A percentile compares a stretch with the other conserved stretches of the same genome.
phyloP scores from a whole-genome alignment of 495 filamentous ascomycete species.

The Sabuloglossum arenarium region DNA sequence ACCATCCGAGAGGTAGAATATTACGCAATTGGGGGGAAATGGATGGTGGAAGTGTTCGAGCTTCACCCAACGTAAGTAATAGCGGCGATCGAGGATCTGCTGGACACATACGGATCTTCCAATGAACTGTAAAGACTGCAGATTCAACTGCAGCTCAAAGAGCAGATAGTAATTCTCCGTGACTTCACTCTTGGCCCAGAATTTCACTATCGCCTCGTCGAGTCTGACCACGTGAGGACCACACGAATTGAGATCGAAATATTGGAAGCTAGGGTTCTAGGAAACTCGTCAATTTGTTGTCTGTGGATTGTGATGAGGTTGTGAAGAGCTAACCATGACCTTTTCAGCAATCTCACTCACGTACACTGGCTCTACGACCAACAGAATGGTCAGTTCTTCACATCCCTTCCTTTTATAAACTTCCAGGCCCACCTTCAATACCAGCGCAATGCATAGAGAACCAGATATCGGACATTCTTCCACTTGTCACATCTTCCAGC shows the following conservation, averaged over 20 bases:
- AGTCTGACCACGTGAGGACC: constrained; percentile 43
- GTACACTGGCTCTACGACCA: constrained; percentile 52
- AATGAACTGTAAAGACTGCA: constrained; percentile 59
- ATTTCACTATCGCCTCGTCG: constrained; percentile 40
- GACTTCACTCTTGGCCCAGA: constrained; percentile 51
- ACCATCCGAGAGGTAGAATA: constrained; percentile 78
- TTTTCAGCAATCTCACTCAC: constrained; percentile 66
- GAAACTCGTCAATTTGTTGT: background rate
- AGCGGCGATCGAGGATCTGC: background rate
- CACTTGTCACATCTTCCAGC: constrained; percentile 49
- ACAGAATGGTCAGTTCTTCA: background rate
- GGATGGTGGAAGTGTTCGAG: constrained; percentile 53
- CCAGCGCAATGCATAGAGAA: constrained; percentile 49
- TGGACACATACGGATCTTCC: constrained; percentile 33
- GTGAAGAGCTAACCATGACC: constrained; percentile 33
- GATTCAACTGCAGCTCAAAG: constrained; percentile 46
- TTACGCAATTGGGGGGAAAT: constrained; percentile 64
- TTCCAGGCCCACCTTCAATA: constrained; percentile 13
- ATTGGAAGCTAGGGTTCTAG: constrained; percentile 69
- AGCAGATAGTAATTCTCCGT: constrained; percentile 39
- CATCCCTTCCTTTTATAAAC: background rate
- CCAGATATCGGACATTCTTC: constrained; percentile 68
- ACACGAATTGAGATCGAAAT: constrained; percentile 57
- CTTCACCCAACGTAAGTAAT: constrained; percentile 7
- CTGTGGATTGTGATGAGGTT: background rate